phyloP scores from a whole-genome alignment of 108 stramenopile genomes.

The Fragilariopsis cylindrus region DNA sequence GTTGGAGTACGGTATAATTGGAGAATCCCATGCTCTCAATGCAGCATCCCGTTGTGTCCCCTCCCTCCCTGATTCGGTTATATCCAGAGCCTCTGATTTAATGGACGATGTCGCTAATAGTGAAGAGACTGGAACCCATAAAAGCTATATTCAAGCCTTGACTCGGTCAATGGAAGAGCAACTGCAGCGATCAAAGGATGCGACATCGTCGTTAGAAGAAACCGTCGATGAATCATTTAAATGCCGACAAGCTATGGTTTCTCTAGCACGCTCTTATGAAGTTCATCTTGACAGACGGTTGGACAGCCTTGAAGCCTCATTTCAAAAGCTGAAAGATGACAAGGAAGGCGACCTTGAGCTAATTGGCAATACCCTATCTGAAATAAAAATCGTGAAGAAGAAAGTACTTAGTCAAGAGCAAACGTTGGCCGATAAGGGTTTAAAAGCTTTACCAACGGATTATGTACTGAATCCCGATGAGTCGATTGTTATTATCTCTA shows the following conservation, averaged over 20 bases:
- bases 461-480: conserved; percentile 56
- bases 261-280: conserved; percentile 57
- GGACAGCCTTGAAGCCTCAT: conserved; percentile 43
- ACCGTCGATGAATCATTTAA: conserved; percentile 25
- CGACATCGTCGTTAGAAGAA: conserved; percentile 33
- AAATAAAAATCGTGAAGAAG: conserved; percentile 51
- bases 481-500: conserved; percentile 58
- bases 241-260: conserved; percentile 56
- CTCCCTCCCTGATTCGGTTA: conserved; percentile 60
- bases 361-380: conserved; percentile 64
- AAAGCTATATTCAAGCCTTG: conserved; percentile 37
- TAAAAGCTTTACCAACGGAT: conserved; percentile 42
- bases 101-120: conserved; percentile 36
- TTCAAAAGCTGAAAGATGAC: conserved; percentile 35
- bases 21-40: conserved; percentile 74
- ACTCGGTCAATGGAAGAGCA: conserved; percentile 57
- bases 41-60: conserved; percentile 65
- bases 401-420: conserved; percentile 53
- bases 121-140: conserved; percentile 12
- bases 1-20: conserved; percentile 70
- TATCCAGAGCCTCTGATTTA: conserved; percentile 53
- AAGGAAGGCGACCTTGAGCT: conserved; percentile 40
- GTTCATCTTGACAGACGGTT: conserved; percentile 51
- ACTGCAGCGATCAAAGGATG: conserved; percentile 20
- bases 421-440: conserved; percentile 55